phyloP scores from a whole-genome alignment of 169 alveolate species.

The Blepharisma undulans region DNA sequence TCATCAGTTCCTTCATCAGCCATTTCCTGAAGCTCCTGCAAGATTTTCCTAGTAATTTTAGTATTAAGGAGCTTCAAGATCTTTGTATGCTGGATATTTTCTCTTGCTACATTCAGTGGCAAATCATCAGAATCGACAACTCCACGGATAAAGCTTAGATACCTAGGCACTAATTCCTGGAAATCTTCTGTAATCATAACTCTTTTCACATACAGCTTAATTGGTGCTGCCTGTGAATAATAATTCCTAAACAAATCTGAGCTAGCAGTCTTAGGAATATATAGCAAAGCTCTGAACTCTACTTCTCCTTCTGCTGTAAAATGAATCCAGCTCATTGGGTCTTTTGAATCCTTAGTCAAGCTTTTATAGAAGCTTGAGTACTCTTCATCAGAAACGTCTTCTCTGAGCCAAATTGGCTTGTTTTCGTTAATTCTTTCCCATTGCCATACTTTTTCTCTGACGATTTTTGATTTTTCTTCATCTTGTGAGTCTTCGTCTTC shows the following conservation, averaged over 20 bases:
- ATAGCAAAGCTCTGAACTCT: constrained; percentile 96
- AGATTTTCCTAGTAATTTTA: constrained; percentile 95
- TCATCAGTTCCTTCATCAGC: constrained; percentile 85
- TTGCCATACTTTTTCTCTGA: constrained; percentile 87
- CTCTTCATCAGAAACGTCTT: constrained; percentile 95
- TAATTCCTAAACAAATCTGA: constrained; percentile 92
- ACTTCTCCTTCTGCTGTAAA: constrained; percentile 99
- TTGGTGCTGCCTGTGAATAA: constrained; percentile 85
- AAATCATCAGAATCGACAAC: constrained; percentile 96
- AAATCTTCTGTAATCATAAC: constrained; percentile 94
- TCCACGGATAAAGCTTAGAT: constrained; percentile 93
- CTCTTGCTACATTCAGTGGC: constrained; percentile 95
- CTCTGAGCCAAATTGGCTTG: constrained; percentile 98
- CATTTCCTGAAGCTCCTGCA: constrained; percentile 92
- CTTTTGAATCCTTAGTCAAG: constrained; percentile 93
- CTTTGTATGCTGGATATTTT: constrained; percentile 93
- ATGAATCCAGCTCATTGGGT: constrained; percentile 97
- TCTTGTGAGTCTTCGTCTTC: constrained; percentile 65
- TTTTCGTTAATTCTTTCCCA: constrained; percentile 95
- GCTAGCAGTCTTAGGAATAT: constrained; percentile 94
- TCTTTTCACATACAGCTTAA: constrained; percentile 91
- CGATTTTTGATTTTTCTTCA: constrained; percentile 72
- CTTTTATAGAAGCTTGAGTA: constrained; percentile 95
- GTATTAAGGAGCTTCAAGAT: constrained; percentile 92
- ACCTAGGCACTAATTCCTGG: constrained; percentile 93